Evolutionary conservation across 805 yeast species (phyloP).

Genomic region (Candida yuanshanica): DNA sequence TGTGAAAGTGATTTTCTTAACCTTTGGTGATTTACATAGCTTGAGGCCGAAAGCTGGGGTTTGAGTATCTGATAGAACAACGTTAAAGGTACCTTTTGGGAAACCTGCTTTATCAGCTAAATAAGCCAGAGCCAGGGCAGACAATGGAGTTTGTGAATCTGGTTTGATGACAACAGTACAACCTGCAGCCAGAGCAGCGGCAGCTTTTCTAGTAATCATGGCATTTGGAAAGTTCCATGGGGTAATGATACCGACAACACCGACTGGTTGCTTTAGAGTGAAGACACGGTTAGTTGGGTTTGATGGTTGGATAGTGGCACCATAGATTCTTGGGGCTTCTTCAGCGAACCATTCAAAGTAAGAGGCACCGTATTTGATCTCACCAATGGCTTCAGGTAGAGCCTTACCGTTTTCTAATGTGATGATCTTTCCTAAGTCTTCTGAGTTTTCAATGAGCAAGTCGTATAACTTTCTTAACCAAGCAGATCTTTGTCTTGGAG

Average conservation of each 20-base stretch:
- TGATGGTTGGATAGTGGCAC: constrained; percentile 51
- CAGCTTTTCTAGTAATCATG: constrained; percentile 61
- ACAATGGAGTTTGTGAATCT: constrained; percentile 55
- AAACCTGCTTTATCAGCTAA: constrained; percentile 55
- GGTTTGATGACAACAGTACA: constrained; percentile 59
- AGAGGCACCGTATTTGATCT: constrained; percentile 55
- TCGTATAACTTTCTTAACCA: constrained; percentile 46
- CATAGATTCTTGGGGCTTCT: constrained; percentile 52
- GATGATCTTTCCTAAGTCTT: constrained; percentile 50
- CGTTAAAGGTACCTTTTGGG: constrained; percentile 52
- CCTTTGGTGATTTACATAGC: constrained; percentile 41
- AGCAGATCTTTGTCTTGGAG: constrained; percentile 43
- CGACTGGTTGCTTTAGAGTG: constrained; percentile 55
- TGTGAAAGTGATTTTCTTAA: constrained; percentile 56
- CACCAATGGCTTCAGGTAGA: constrained; percentile 47
- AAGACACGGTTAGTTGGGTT: constrained; percentile 45
- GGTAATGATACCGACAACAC: constrained; percentile 57
- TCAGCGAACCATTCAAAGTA: constrained; percentile 87
- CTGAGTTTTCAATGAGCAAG: constrained; percentile 48
- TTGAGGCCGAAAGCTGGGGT: constrained; percentile 50
- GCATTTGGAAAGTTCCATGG: constrained; percentile 69
- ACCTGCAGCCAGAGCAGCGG: constrained; percentile 62
- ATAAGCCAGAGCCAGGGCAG: constrained; percentile 51
- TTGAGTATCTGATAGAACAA: constrained; percentile 41
- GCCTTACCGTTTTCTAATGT: constrained; percentile 61